These are phyloP conservation scores for Fusarium avenaceum DNA, from an alignment of 2,329 filamentous ascomycete species.

Conservation along the genomic window DNA sequence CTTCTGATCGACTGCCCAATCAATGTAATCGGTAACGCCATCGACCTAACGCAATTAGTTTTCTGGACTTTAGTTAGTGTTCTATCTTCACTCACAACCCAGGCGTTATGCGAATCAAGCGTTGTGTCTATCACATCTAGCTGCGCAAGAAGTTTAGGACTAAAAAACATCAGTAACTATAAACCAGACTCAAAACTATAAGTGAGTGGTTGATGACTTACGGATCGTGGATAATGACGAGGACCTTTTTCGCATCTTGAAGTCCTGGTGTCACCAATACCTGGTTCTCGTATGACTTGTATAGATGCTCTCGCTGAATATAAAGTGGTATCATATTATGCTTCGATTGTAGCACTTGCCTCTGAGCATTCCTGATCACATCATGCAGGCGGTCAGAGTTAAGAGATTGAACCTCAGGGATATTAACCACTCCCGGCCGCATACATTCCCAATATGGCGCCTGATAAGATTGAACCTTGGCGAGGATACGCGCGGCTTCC, in stretches of 20 bases:
- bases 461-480: conserved; percentile 71
- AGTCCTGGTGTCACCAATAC: conserved; percentile 84
- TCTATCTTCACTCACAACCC: conserved; percentile 74
- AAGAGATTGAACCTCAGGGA: conserved; percentile 65
- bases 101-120: conserved; percentile 86
- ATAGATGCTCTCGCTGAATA: conserved; percentile 79
- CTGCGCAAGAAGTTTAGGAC: conserved; percentile 78
- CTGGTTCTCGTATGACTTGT: conserved; percentile 86
- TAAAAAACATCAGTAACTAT: conserved; percentile 35
- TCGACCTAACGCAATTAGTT: conserved; percentile 74
- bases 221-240: conserved; percentile 94
- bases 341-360: conserved; percentile 76
- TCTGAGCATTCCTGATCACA: conserved; percentile 82
- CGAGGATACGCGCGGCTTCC: conserved; percentile 68
- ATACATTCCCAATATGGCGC: conserved; percentile 89
- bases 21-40: conserved; percentile 82
- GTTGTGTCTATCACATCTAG: conserved; percentile 78
- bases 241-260: conserved; percentile 73
- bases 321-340: conserved; percentile 84
- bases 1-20: conserved; percentile 81
- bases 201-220: conserved; percentile 61
- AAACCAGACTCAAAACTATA: background rate
- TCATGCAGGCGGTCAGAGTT: conserved; percentile 79
- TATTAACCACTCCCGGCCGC: conserved; percentile 73
- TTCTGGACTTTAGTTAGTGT: background rate